Conservation (phyloP, 1,139 yeast genomes). For the Suhomyces atakaporum region DNA sequence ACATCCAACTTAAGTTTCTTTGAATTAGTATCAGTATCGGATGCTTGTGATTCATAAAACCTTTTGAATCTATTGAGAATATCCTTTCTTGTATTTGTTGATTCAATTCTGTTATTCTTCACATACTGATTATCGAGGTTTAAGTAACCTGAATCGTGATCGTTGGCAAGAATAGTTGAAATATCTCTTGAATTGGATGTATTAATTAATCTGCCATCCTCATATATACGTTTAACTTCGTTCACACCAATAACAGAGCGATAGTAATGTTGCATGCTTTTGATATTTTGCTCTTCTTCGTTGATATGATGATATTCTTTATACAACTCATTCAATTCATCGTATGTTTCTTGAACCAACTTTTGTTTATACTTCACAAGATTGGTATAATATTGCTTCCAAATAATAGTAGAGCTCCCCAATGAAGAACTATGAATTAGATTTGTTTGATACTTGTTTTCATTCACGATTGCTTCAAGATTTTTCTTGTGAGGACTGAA, state of each 20-base stretch:
- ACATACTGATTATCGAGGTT: slow-evolving; percentile 25
- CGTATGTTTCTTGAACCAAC: slow-evolving; percentile 26
- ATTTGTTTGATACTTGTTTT: slow-evolving; percentile 33
- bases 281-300: slow-evolving; percentile 15
- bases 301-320: slow-evolving; percentile 28
- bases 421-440: slow-evolving; percentile 25
- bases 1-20: slow-evolving; percentile 19
- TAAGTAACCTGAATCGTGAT: slow-evolving; percentile 31
- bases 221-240: slow-evolving; percentile 18
- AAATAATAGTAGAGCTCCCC: slow-evolving; percentile 33
- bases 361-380: slow-evolving; percentile 26
- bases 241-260: slow-evolving; percentile 28
- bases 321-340: slow-evolving; percentile 28
- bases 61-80: slow-evolving; percentile 14
- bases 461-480: slow-evolving; percentile 29
- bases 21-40: neutral
- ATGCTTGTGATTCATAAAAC: slow-evolving; percentile 12
- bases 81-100: slow-evolving; percentile 28
- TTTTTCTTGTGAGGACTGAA: slow-evolving; percentile 28
- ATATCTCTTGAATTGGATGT: slow-evolving; percentile 11
- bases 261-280: slow-evolving; percentile 32
- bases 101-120: slow-evolving; percentile 36
- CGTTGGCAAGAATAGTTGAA: slow-evolving; percentile 13
- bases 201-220: slow-evolving; percentile 8
- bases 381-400: slow-evolving; percentile 35